A percentile compares a stretch with the other conserved stretches of the same genome.
Evolutionary conservation across 2,329 filamentous ascomycete species (phyloP).

Genomic region (Cordyceps tenuipes): DNA sequence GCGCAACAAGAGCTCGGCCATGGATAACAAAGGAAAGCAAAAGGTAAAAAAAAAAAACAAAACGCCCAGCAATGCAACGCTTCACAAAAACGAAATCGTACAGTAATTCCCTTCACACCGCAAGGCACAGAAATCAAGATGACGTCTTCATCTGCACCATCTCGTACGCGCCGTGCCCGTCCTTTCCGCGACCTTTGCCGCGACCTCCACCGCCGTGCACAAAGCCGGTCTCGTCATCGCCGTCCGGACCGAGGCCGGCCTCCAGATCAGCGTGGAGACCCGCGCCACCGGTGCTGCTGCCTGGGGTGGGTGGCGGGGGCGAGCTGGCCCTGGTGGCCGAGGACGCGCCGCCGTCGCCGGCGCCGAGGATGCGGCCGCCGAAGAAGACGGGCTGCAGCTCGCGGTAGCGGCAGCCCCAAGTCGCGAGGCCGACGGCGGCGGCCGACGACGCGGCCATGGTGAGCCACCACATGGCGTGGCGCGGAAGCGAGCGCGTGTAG

Average conservation of each 20-base stretch:
- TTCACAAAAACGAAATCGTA: conserved; percentile 15
- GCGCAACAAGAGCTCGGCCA: neutral
- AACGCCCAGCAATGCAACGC: conserved; percentile 29
- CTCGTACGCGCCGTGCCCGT: conserved; percentile 55
- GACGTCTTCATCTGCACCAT: conserved; percentile 47
- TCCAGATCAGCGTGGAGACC: conserved; percentile 15
- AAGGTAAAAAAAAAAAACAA: conserved; percentile 10
- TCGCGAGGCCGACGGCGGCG: conserved; percentile 52
- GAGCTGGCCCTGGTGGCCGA: conserved; percentile 14
- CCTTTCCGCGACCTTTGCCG: conserved; percentile 43
- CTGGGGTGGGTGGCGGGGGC: conserved; percentile 12
- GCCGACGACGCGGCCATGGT: conserved; percentile 41
- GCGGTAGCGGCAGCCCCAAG: conserved; percentile 87
- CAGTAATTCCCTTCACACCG: neutral
- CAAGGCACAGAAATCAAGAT: neutral
- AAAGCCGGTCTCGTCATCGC: conserved; percentile 42
- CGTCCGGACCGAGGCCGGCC: conserved; percentile 18
- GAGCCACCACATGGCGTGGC: conserved; percentile 80
- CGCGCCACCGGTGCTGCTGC: neutral
- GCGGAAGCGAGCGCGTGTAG: conserved; percentile 69
- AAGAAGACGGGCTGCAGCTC: conserved; percentile 86
- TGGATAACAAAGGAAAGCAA: conserved; percentile 13
- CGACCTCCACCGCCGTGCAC: conserved; percentile 31
- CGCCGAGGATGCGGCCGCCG: conserved; percentile 41
- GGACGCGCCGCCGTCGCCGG: conserved; percentile 13